A percentile compares a stretch with the other conserved stretches of the same genome.
phyloP scores from a whole-genome alignment of 768 basidiomycete genomes.

The Amanita exitialis region DNA sequence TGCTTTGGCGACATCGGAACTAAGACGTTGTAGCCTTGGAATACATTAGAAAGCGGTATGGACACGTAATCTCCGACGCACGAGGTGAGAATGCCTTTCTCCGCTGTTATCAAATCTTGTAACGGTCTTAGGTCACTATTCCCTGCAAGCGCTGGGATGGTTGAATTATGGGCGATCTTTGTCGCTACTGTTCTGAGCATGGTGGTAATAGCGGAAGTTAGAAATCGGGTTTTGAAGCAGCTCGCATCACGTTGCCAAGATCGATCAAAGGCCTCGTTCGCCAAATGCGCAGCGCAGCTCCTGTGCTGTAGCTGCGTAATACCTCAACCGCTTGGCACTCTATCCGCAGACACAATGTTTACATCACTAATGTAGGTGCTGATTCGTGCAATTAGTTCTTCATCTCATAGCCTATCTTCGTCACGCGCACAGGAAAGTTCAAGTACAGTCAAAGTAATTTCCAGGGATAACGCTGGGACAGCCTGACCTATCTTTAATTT shows the following conservation, averaged over 20 bases:
- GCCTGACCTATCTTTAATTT: slow-evolving; percentile 30
- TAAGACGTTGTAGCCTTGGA: slow-evolving; percentile 55
- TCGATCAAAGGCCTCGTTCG: not conserved
- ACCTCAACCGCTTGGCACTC: no score
- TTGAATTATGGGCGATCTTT: slow-evolving; percentile 84
- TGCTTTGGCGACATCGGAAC: slow-evolving; percentile 55
- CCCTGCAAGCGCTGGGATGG: slow-evolving; percentile 54
- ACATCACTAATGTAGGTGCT: not conserved
- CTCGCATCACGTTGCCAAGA: not conserved
- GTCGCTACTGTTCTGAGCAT: slow-evolving; percentile 78
- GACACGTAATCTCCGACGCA: slow-evolving; percentile 18
- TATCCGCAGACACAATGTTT: no score
- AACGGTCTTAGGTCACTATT: slow-evolving; percentile 75
- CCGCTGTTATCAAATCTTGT: slow-evolving; percentile 84
- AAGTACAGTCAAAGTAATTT: slow-evolving; percentile 44
- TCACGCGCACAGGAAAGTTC: slow-evolving; percentile 4
- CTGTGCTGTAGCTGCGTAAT: not conserved
- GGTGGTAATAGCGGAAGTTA: slow-evolving; percentile 7
- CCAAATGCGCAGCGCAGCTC: no score
- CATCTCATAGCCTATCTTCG: not conserved
- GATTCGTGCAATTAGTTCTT: no score
- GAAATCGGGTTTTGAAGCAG: not conserved
- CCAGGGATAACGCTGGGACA: slow-evolving; percentile 44
- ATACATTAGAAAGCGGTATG: not conserved
- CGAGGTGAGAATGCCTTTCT: slow-evolving; percentile 75